Evolutionary conservation across 2,329 filamentous ascomycete genomes (phyloP).

Genomic region (Metarhizium guizhouense): DNA sequence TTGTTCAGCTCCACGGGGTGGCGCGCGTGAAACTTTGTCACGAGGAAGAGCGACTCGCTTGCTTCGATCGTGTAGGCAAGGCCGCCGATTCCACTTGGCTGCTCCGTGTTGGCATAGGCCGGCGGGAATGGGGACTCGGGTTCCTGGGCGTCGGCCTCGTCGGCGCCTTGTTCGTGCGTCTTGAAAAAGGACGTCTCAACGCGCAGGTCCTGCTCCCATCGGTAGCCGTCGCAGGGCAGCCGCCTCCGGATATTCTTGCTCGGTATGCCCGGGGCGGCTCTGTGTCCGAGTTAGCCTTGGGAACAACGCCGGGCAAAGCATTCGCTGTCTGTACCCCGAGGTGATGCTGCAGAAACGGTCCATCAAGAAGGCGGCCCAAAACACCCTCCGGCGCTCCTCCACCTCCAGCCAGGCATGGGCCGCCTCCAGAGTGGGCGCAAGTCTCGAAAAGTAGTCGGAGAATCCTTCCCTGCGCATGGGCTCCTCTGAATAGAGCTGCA

Average conservation of each 20-base stretch:
- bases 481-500: too few species aligned
- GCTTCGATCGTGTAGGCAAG: slow-evolving; percentile 35
- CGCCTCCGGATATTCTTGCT: slow-evolving; percentile 19
- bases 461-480: too few species aligned
- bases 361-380: slow-evolving; percentile 31
- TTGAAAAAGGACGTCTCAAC: slow-evolving; percentile 14
- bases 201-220: slow-evolving; percentile 27
- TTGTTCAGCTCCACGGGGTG: slow-evolving; percentile 27
- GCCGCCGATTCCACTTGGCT: slow-evolving; percentile 17
- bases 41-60: slow-evolving; percentile 30
- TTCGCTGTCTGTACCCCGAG: slow-evolving; percentile 27
- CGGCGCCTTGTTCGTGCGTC: too few species aligned
- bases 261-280: not conserved
- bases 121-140: too few species aligned
- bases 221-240: slow-evolving; percentile 28
- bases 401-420: slow-evolving; percentile 23
- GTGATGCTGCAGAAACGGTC: slow-evolving; percentile 31
- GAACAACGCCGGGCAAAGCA: not conserved
- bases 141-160: too few species aligned
- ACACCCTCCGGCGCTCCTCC: slow-evolving; percentile 30
- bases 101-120: too few species aligned
- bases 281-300: too few species aligned
- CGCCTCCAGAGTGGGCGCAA: too few species aligned
- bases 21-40: slow-evolving; percentile 32
- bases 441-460: too few species aligned